Evolutionary conservation across 2,329 filamentous ascomycete species (phyloP).

Genomic region (Talaromyces sp.): DNA sequence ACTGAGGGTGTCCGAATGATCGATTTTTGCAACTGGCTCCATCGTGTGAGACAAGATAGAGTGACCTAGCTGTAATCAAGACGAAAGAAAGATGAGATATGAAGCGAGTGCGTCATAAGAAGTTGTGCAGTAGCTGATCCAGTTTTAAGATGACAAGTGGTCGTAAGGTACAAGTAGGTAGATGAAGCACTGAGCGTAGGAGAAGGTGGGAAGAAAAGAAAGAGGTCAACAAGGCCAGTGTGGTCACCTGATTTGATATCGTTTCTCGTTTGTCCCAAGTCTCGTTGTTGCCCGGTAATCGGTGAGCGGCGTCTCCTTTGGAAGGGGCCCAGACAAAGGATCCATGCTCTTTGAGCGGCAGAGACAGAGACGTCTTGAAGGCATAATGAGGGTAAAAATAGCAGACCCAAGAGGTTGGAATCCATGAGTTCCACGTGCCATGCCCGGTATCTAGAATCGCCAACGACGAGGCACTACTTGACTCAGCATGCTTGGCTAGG

Average conservation of each 20-base stretch:
- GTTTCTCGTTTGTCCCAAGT: not conserved
- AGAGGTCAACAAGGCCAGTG: not conserved
- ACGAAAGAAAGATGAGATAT: not conserved
- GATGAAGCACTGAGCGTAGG: no score
- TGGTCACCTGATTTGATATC: not conserved
- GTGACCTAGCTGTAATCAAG: not conserved
- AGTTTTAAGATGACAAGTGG: not conserved
- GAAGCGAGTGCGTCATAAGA: not conserved
- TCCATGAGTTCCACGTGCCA: not conserved
- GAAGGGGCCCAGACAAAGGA: not conserved
- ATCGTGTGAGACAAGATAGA: not conserved
- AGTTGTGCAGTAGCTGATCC: not conserved
- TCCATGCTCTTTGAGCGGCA: not conserved
- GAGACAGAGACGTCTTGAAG: not conserved
- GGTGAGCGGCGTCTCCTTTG: not conserved
- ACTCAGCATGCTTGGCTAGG: not conserved
- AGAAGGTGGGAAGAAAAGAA: not conserved
- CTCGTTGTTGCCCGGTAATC: not conserved
- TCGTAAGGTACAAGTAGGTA: not conserved
- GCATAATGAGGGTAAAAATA: not conserved
- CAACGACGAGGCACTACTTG: not conserved
- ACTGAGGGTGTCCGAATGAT: not conserved
- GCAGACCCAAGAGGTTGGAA: not conserved
- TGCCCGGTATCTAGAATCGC: not conserved
- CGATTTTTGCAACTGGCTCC: not conserved